Percentiles rank a stretch among this genome's conserved stretches.
phyloP scores from a whole-genome alignment of 257 asterid genomes.

The Galeopsis tetrahit region DNA sequence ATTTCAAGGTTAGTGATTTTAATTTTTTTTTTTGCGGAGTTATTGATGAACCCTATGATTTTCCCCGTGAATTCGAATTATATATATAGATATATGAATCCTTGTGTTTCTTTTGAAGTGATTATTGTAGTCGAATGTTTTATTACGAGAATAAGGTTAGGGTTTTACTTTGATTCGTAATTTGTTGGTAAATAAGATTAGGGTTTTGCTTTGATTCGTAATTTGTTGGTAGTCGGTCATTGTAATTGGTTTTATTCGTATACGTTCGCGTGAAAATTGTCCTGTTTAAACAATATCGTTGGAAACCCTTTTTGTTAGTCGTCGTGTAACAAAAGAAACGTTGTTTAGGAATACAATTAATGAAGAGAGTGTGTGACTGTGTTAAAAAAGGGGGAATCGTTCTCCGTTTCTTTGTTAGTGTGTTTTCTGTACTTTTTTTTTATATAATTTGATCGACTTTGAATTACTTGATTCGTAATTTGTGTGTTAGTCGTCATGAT shows the following conservation, averaged over 20 bases:
- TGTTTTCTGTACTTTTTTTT: background rate
- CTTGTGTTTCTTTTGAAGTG: background rate
- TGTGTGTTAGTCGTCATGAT: background rate
- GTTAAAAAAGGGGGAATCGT: background rate
- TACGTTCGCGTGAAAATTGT: background rate
- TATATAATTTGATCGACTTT: background rate
- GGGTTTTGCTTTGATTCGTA: too few relatives aligned
- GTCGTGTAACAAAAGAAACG: too few relatives aligned
- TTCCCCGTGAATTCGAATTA: background rate
- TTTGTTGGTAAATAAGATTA: background rate
- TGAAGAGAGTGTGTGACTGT: background rate
- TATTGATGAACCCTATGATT: background rate
- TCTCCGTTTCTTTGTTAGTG: background rate
- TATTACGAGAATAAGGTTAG: background rate
- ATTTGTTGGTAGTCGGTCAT: background rate
- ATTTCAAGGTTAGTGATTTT: slow-evolving; percentile 11
- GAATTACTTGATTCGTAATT: too few relatives aligned
- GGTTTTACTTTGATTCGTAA: too few relatives aligned
- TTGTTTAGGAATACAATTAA: background rate
- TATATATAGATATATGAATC: background rate
- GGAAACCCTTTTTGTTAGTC: too few relatives aligned
- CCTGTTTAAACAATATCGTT: background rate
- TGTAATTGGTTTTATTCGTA: background rate
- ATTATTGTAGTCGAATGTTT: background rate
- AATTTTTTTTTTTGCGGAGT: background rate